Evolutionary conservation across 2,329 filamentous ascomycete genomes (phyloP), one percentile per base, ranked within the genome.

Genomic region (Daldinia eschscholtzii): DNA sequence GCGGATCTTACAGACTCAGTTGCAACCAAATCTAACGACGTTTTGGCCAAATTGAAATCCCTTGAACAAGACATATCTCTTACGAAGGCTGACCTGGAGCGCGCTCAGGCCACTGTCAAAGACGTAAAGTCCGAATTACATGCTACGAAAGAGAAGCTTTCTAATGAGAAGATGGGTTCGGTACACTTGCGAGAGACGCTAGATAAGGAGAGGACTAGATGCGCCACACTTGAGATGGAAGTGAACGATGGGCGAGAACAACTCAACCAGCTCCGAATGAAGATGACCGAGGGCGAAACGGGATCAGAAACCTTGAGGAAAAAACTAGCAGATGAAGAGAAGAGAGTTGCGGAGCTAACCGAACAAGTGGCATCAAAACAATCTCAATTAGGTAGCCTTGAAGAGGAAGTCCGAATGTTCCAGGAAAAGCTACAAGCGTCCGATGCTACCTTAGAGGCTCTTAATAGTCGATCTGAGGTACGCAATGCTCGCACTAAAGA

Each of bases 201-300:
- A 7, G 80, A 83, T 0, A 84, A 84, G 60, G 86, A 88, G 71
- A 84, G 84, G 74, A 86, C 87, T 15, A 86, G 84, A 74, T 83
- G 84, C 2, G 67, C 76, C n/a, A 84, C 86, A 2, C 79, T 91
- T 0, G 87, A 90, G 73, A 78, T 75, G 30, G 87, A 91, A 73
- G 78, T 89, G 2, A 83, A 86, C 1, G 89, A 92, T 63, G 89
- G 92, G 67, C 89, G 92, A 42, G 83, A 86, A 13, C 91, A 96
- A 73, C 84, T 97, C 23, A 87, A 86, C 64, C 83, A 87, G 30
- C 82, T 97, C 23, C 88, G 92, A 64, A 83, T 84, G 15, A 92
- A 91, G 78, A 90, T 97, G 76, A 89, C 92, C 1, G 92, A 94
- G 71, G 94, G 93, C 15, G 93, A 96, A 79, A 94, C 90, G 2